Conservation (phyloP, 2,329 filamentous ascomycete species). For the Verticillium zaregamsianum region DNA sequence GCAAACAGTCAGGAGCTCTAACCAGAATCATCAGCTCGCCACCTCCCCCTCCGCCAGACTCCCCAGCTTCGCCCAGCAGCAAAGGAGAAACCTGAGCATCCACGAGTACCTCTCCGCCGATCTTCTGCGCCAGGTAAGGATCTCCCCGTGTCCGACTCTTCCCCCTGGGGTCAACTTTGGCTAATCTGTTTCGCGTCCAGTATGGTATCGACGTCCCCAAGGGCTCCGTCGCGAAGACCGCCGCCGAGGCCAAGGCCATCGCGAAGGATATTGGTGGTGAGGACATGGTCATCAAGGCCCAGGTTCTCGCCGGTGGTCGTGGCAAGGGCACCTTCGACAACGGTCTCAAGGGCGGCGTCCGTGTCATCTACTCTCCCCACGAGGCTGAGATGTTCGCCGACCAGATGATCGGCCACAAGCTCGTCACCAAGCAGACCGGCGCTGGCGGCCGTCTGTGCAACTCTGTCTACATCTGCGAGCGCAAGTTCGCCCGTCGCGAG, state of each 20-base stretch:
- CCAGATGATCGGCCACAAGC: slow-evolving; percentile 99
- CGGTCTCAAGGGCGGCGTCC: slow-evolving; percentile 96
- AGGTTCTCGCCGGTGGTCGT: slow-evolving; percentile 95
- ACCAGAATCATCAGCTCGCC: slow-evolving; percentile 23
- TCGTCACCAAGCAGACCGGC: slow-evolving; percentile 99
- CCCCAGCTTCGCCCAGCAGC: slow-evolving; percentile 66
- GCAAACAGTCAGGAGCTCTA: background rate
- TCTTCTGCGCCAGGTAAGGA: slow-evolving; percentile 68
- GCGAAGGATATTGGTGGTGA: slow-evolving; percentile 88
- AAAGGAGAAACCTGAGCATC: slow-evolving; percentile 87
- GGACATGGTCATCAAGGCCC: slow-evolving; percentile 99
- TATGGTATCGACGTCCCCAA: slow-evolving; percentile 94
- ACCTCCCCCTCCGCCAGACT: slow-evolving; percentile 48
- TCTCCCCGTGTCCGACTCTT: background rate
- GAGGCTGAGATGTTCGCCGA: slow-evolving; percentile 95
- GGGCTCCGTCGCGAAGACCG: slow-evolving; percentile 77
- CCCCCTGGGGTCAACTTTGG: background rate
- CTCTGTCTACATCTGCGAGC: slow-evolving; percentile 98
- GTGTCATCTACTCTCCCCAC: slow-evolving; percentile 97
- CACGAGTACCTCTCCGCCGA: slow-evolving; percentile 97
- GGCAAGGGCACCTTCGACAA: slow-evolving; percentile 98
- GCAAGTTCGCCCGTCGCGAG: slow-evolving; percentile 97
- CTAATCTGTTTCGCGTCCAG: slow-evolving; percentile 37
- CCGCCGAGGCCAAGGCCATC: slow-evolving; percentile 85
- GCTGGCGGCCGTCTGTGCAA: slow-evolving; percentile 91